Base-by-base conservation (phyloP, 2,329 filamentous ascomycete genomes). In the Acrocalymma vagum region DNA sequence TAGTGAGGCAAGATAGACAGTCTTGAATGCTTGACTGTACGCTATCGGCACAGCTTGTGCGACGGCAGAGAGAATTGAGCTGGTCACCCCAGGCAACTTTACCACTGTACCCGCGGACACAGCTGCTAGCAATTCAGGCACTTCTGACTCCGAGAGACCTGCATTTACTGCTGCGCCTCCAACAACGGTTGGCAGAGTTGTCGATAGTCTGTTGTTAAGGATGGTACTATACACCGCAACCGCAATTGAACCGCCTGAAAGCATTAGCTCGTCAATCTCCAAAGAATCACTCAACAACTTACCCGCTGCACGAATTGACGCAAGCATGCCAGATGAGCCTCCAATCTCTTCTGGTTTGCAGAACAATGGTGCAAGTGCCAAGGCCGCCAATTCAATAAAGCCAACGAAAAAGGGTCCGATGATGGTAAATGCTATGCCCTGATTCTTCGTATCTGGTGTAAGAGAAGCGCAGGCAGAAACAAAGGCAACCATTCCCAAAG, bases 401-500 rank as follows among this genome's bases (percentile, higher is more conserved):
- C 48, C 48, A 20, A 49, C 48, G 26, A 52, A 52, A 32, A 52
- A 52, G 3, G 48, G 45, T 6, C 48, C 48, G 3, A 52, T 21
- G 17, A 52, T 48, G n/a, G 48, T 52, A 20, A 52, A 52, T 9
- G 48, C 48, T 14, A 52, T 41, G 11, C 48, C 48, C 23, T 29
- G 31, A 15, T 21, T 18, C 21, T 43, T 42, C 9, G 48, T 52
- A 23, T 26, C 36, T 10, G 48, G 45, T 3, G 45, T 49, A 21
- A 49, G 29, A 5, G 48, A 45, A 10, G 45, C 45, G 13, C 42
- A 44, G 6, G 48, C 32, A 3, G 41, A 45, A 9, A 52, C 45
- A 15, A 52, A 52, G 4, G 46, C 43, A 4, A 51, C 47, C 50
- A 53, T 53, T 9, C 35, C 46, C 15, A 44, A 45, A 7, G 47